Base-by-base conservation (phyloP, 768 basidiomycete species). In the Lactifluus pinguis region DNA sequence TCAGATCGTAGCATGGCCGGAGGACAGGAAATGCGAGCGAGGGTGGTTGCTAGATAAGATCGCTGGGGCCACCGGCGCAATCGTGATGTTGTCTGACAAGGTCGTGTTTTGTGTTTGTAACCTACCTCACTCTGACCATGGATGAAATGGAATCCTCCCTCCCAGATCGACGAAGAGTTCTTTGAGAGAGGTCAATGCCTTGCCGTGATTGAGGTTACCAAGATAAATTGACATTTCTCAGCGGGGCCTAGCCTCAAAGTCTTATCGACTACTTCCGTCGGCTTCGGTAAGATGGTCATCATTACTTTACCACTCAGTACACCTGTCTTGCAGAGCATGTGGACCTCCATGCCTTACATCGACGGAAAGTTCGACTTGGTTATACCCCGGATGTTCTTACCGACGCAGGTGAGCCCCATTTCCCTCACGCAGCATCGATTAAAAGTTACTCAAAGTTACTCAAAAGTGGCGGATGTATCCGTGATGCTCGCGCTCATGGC, bases 401-500 rank as follows among this genome's bases (percentile, higher is more conserved):
- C 5, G 92, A 93, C 68, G 92, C 95, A 65, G 92, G 92, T 84
- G 68, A 55, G 73, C 64, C 5, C 53, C 15, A 32, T 19, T 34
- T 5, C 54, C 38, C 55, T 4, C 11, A 11, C 48, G 6, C 19
- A 25, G 50, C n/a, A 49, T 19, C 52, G 38, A 17, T 32, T 29
- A 19, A 38, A 36, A 17, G 51, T 34, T 30, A 25, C 30, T 25
- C 25, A 25, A 25, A 25, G 34, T 42, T 55, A 2, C 53, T 49
- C 32, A 41, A n/a, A 56, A 93, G 95, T 97, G 21, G 95, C 97
- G 17, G 97, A 99, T 71, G 71, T 91, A 9, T 82, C 85, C 0
- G 80, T 95, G 44, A 92, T 98, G 90, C 82, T 99, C 13, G 86
- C 85, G 0, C 79, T 99, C 30, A 98, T 98, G 94, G 94, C 95